Evolutionary conservation across 75 land plant species (phyloP).

Genomic region (Gnetum montanum): DNA sequence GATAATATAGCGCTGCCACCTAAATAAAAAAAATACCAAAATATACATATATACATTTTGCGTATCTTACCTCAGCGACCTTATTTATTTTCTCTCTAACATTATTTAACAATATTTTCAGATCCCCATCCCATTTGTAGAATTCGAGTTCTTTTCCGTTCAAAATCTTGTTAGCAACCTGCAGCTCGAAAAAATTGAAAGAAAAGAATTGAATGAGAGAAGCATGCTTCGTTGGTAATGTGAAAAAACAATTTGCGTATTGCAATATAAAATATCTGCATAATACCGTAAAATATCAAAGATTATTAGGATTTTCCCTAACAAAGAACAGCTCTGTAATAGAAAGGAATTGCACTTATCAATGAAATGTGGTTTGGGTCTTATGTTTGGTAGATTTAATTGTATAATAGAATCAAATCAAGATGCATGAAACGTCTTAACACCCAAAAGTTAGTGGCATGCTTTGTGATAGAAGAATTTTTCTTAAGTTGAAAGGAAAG

Average conservation of each 20-base stretch:
- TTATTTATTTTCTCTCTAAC: conserved; percentile 79
- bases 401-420: too few relatives aligned
- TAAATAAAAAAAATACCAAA: background rate
- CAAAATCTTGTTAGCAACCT: conserved; percentile 80
- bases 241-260: conserved; percentile 1
- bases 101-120: conserved; percentile 57
- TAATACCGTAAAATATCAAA: too few relatives aligned
- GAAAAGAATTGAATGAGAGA: too few relatives aligned
- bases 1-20: background rate
- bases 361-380: too few relatives aligned
- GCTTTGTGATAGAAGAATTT: too few relatives aligned
- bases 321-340: background rate
- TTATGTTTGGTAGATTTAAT: too few relatives aligned
- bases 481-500: too few relatives aligned
- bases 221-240: background rate
- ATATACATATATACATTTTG: background rate
- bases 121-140: conserved; percentile 95
- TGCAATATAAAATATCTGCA: background rate
- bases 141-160: conserved; percentile 75
- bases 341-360: too few relatives aligned
- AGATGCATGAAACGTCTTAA: too few relatives aligned
- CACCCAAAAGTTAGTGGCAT: too few relatives aligned
- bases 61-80: conserved; percentile 70
- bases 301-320: background rate
- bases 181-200: conserved; percentile 5